A percentile compares a stretch with the other conserved stretches of the same genome.
Conservation (phyloP, 441 rosid species). For the Populus hybrid region DNA sequence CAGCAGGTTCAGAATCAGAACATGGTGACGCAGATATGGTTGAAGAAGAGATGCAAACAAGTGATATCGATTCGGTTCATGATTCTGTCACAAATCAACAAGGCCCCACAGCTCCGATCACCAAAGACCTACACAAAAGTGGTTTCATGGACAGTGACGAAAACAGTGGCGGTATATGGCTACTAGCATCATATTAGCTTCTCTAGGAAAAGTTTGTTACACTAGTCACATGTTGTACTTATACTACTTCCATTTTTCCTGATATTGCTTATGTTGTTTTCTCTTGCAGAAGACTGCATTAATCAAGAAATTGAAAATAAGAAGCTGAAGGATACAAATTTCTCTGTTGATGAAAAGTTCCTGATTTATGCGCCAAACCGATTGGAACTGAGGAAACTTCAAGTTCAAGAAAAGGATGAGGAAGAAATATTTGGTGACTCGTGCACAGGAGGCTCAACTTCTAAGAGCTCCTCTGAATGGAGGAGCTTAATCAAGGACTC, state of each 20-base stretch:
- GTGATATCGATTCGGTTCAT: slow-evolving; percentile 27
- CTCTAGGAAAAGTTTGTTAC: slow-evolving; percentile 14
- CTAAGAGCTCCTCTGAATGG: slow-evolving; percentile 98
- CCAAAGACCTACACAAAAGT: slow-evolving; percentile 25
- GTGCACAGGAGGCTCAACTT: slow-evolving; percentile 81
- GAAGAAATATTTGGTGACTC: slow-evolving; percentile 79
- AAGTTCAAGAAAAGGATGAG: slow-evolving; percentile 37
- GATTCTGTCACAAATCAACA: slow-evolving; percentile 30
- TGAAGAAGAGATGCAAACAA: slow-evolving; percentile 36
- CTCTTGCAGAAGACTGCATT: slow-evolving; percentile 13
- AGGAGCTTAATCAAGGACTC: slow-evolving; percentile 81
- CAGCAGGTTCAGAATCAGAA: slow-evolving; percentile 50
- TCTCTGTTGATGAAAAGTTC: slow-evolving; percentile 28
- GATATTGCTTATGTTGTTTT: slow-evolving; percentile 13
- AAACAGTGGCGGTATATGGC: slow-evolving; percentile 35
- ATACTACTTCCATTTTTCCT: neutral
- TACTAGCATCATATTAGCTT: neutral
- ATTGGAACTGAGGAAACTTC: slow-evolving; percentile 36
- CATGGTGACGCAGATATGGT: slow-evolving; percentile 20
- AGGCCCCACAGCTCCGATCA: slow-evolving; percentile 35
- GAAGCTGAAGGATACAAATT: slow-evolving; percentile 12
- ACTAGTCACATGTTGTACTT: slow-evolving; percentile 20
- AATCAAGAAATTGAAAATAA: slow-evolving; percentile 16
- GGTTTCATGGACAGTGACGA: slow-evolving; percentile 35
- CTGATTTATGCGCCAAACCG: slow-evolving; percentile 26